Evolutionary conservation across 495 filamentous ascomycete species (phyloP), one percentile per base, ranked within the genome.

Genomic region (Tuber aestivum): DNA sequence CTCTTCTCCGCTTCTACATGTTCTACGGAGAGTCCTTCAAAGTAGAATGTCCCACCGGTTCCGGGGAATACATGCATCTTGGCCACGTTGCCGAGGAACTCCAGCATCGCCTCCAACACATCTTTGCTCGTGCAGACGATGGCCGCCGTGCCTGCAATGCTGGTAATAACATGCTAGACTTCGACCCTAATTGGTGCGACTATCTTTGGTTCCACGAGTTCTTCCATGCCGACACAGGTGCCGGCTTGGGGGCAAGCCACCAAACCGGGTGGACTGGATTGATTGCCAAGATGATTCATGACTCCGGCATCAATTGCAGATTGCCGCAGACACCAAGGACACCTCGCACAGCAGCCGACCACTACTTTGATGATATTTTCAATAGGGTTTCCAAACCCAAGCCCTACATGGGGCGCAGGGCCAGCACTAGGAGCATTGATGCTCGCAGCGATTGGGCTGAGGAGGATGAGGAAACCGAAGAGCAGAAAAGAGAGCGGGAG

Each of bases 241-340:
- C 93, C 72, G 95, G 95, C 9, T 86, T 97, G 12, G 95, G 95
- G 72, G 93, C 95, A 37, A 95, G 92, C 70, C 95, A 98, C 84
- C 95, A 98, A 83, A 97, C 93, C 76, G 95, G 95, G 8, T 98
- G 95, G 95, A 97, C 95, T n/a, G 95, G 95, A 0, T 82, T 98
- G 70, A 93, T 98, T 80, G 95, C 95, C 14, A 94, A 96, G 82
- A 90, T 98, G 89, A 97, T 98, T 72, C 95, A 98, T 76, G 95
- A 98, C 79, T 97, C 95, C 76, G 95, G 93, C 70, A 87, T 97
- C 78, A 96, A 89, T 81, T 98, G 95, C 84, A 93, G 95, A 79
- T 88, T 97, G 38, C 95, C 95, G 0, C 93, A 97, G 83, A 98
- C 95, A 0, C 95, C 95, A 7, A 91, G 94, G 37, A 95, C 93